Evolutionary conservation across 768 basidiomycete species (phyloP), one percentile per base, ranked within the genome.

Genomic region (Podaxis rugospora): DNA sequence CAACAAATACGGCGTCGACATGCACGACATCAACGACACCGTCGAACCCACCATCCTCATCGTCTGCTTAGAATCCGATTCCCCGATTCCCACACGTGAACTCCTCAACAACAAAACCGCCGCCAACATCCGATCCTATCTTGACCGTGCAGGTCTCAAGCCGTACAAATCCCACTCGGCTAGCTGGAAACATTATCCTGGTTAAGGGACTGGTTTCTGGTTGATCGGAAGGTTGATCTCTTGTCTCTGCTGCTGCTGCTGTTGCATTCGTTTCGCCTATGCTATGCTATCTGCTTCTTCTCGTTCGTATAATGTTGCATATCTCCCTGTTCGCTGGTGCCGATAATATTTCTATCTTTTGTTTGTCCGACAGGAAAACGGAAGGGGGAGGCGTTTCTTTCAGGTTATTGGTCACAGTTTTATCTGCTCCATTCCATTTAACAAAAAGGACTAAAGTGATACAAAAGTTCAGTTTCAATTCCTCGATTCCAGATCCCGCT

Each of bases 1-100:
- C 1, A 61, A 50, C 42, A 61, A 61, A 35, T 61, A 61, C 46
- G 44, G 35, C 18, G 23, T 49, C 13, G 59, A 61, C 36, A 54
- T 61, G 52, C 59, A 61, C 11, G 52, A 54, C 5, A 35, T 61
- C 14, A 53, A 61, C 3, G 59, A 61, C 7, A 7, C 52, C 44
- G 44, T 61, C 36, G 59, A 61, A 13, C 42, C 42, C 2, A 54
- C 53, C 44, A 61, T 61, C 46, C 44, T 61, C 44, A 61, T 61
- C 59, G 59, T 54, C 23, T 61, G 59, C 21, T 5, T 54, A 3
- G 44, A 61, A 11, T 54, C 52, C 18, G 57, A 61, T 3, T 14
- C 44, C 4, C 44, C 59, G 11, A 39, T 61, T 6, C 32, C 42
- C 13, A 54, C 59, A 1, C 23, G 23, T 2, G 59, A 54, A 5